Evolutionary conservation across 352 stramenopile genomes (phyloP).

Genomic region (Phytophthora crassamura): DNA sequence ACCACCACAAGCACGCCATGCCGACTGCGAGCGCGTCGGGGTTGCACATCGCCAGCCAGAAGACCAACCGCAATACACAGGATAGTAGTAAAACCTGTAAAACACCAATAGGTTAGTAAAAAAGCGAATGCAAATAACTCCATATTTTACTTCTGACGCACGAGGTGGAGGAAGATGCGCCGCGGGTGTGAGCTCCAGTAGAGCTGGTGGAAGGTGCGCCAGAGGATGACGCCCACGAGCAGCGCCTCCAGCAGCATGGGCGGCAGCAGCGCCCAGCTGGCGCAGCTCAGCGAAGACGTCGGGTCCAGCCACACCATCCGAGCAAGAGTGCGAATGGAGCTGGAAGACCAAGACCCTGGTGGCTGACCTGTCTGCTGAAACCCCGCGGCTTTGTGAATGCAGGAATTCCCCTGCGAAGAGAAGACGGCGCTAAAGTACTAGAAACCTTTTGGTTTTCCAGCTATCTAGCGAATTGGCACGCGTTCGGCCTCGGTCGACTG

Average conservation of each 20-base stretch:
- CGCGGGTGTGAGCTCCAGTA: conserved; percentile 68
- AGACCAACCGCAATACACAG: conserved; percentile 48
- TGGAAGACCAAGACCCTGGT: neutral
- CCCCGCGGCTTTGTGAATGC: conserved; percentile 17
- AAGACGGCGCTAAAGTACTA: conserved; percentile 6
- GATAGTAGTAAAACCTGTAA: conserved; percentile 52
- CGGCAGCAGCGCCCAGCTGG: conserved; percentile 53
- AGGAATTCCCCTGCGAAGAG: conserved; percentile 15
- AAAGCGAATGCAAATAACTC: conserved; percentile 12
- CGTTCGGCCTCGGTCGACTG: conserved; percentile 6
- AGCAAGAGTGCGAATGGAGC: neutral
- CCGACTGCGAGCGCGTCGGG: conserved; percentile 36
- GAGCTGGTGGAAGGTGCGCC: conserved; percentile 65
- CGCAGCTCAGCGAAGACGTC: conserved; percentile 39
- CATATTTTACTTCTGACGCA: conserved; percentile 28
- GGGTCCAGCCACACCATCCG: conserved; percentile 52
- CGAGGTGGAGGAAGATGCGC: conserved; percentile 64
- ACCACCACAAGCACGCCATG: conserved; percentile 56
- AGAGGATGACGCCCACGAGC: conserved; percentile 51
- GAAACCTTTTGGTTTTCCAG: too few relatives aligned
- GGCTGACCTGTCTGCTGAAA: conserved; percentile 19
- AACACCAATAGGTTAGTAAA: conserved; percentile 20
- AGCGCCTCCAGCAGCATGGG: conserved; percentile 55
- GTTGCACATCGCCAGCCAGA: conserved; percentile 53
- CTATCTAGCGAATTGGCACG: neutral